phyloP scores from a whole-genome alignment of 805 yeast species.

The Barnettozyma populi region DNA sequence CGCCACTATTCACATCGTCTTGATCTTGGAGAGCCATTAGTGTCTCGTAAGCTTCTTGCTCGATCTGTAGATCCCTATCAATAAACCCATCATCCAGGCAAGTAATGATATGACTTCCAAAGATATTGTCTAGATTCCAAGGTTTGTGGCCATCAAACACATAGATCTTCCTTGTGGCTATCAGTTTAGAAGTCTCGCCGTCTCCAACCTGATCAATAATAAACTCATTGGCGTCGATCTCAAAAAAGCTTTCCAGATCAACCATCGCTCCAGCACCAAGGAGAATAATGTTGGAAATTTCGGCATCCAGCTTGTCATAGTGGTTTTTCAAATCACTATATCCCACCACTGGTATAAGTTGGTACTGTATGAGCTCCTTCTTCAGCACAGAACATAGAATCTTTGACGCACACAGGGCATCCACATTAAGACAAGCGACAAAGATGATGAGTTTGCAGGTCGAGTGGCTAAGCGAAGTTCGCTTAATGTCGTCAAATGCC shows the following conservation, averaged over 20 bases:
- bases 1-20: constrained; percentile 32
- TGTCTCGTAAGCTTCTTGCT: constrained; percentile 56
- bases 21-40: constrained; percentile 39
- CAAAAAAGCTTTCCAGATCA: constrained; percentile 72
- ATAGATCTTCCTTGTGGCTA: constrained; percentile 56
- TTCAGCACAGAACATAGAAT: constrained; percentile 67
- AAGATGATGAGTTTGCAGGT: constrained; percentile 76
- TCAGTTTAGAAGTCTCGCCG: constrained; percentile 24
- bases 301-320: constrained; percentile 60
- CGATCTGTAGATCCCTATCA: constrained; percentile 50
- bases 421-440: constrained; percentile 87
- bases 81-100: constrained; percentile 87
- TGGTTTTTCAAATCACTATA: constrained; percentile 69
- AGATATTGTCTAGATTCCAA: constrained; percentile 91
- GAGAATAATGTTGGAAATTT: constrained; percentile 68
- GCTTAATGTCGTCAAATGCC: constrained; percentile 63
- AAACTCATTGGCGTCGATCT: constrained; percentile 51
- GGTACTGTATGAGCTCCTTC: constrained; percentile 80
- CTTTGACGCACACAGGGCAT: constrained; percentile 84
- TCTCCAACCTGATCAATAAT: constrained; percentile 20
- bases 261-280: constrained; percentile 94
- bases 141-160: constrained; percentile 92
- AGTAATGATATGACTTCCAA: constrained; percentile 69
- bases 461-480: constrained; percentile 82
- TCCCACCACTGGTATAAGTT: constrained; percentile 89